These are phyloP conservation scores for Juglanconis oblonga DNA, from an alignment of 2,329 filamentous ascomycete species.

Conservation along the genomic window DNA sequence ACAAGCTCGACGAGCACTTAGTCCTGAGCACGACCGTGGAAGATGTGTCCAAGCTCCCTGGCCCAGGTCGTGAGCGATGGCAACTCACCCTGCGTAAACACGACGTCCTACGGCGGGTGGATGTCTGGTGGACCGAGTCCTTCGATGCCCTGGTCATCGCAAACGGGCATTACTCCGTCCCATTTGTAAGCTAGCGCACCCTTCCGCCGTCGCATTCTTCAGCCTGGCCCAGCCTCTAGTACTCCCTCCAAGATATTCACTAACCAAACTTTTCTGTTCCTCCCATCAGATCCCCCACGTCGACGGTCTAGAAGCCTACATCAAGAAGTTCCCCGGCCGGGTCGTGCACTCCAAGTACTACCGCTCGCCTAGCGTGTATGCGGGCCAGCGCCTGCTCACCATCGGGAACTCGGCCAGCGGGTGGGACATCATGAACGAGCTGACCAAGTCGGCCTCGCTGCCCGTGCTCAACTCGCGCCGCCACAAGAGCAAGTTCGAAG, in stretches of 20 bases:
- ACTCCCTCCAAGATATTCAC: no score
- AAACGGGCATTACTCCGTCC: constrained; percentile 43
- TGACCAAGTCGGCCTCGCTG: constrained; percentile 32
- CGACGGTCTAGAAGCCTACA: constrained; percentile 39
- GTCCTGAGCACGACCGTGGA: constrained; percentile 51
- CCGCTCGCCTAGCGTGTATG: constrained; percentile 34
- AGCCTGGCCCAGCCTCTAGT: neutral
- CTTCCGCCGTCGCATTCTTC: neutral
- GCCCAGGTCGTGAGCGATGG: constrained; percentile 33
- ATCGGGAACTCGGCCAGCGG: constrained; percentile 45
- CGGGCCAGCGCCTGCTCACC: constrained; percentile 33
- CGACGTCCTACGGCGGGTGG: constrained; percentile 39
- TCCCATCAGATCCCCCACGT: constrained; percentile 41
- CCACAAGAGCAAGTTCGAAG: constrained; percentile 49
- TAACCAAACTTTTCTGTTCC: no score
- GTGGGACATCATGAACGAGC: constrained; percentile 36
- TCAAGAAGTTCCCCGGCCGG: constrained; percentile 35
- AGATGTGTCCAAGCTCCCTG: constrained; percentile 37
- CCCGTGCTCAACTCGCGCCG: constrained; percentile 53
- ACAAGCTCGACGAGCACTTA: constrained; percentile 44
- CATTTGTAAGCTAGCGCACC: constrained; percentile 35
- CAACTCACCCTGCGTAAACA: constrained; percentile 45
- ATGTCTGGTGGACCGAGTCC: constrained; percentile 52
- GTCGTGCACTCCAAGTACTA: constrained; percentile 46
- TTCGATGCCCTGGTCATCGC: constrained; percentile 45